Conservation (phyloP, 2,329 filamentous ascomycete genomes). For the Cytospora leucostoma region DNA sequence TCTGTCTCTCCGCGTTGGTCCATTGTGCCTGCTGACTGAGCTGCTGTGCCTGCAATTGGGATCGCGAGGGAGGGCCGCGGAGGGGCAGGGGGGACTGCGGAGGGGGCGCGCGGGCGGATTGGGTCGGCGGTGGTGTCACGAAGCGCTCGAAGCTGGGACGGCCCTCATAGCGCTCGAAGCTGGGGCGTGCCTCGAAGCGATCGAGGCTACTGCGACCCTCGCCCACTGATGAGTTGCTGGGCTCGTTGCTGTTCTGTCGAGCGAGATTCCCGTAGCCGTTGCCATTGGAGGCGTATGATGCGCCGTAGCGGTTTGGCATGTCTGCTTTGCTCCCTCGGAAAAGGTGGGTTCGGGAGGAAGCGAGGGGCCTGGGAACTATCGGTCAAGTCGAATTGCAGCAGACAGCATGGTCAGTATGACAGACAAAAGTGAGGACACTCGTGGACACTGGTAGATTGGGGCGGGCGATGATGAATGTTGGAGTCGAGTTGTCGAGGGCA, state of each 20-base stretch:
- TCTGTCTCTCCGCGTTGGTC: constrained; percentile 57
- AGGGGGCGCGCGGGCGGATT: constrained; percentile 35
- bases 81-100: constrained; percentile 36
- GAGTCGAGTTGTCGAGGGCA: constrained; percentile 13
- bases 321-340: constrained; percentile 27
- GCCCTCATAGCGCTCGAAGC: constrained; percentile 45
- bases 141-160: constrained; percentile 41
- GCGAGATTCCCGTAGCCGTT: constrained; percentile 47
- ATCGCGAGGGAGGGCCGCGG: constrained; percentile 40
- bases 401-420: constrained; percentile 17
- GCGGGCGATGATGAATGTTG: not conserved
- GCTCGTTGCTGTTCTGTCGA: constrained; percentile 31
- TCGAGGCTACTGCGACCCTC: too few relatives aligned
- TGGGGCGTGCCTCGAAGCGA: too few relatives aligned
- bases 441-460: not conserved
- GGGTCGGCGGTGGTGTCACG: constrained; percentile 38
- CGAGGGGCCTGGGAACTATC: constrained; percentile 29
- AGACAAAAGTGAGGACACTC: not conserved
- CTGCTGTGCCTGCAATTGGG: constrained; percentile 29
- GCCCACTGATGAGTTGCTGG: constrained; percentile 36
- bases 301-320: constrained; percentile 57
- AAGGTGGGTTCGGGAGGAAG: constrained; percentile 15
- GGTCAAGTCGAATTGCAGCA: constrained; percentile 13
- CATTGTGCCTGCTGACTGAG: constrained; percentile 31
- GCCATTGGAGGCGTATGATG: constrained; percentile 43